These are phyloP conservation scores for Chaetomiaceae sp. DNA, from an alignment of 2,329 filamentous ascomycete genomes.

Conservation along the genomic window DNA sequence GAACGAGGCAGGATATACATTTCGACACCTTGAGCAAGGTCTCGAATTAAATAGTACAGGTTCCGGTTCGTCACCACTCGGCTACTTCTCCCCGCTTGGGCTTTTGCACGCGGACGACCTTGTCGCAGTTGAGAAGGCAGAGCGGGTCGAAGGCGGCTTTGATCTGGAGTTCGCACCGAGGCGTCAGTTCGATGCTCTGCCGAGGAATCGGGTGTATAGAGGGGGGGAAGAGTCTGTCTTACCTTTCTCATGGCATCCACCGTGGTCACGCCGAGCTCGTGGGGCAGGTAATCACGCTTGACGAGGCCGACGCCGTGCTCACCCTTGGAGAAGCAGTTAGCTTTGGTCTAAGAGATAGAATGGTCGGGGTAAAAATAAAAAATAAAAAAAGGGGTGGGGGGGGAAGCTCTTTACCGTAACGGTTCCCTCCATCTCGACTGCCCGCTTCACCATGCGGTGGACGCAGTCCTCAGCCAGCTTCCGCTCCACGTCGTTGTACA, in stretches of 20 bases:
- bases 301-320: slow-evolving; percentile 82
- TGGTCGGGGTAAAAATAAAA: too few species aligned
- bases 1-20: not conserved
- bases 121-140: slow-evolving; percentile 65
- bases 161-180: slow-evolving; percentile 53
- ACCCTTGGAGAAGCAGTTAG: slow-evolving; percentile 43
- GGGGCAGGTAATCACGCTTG: slow-evolving; percentile 76
- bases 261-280: slow-evolving; percentile 69
- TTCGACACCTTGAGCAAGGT: not conserved
- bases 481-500: slow-evolving; percentile 63
- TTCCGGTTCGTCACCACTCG: slow-evolving; percentile 37
- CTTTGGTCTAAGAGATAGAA: too few species aligned
- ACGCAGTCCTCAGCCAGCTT: slow-evolving; percentile 65
- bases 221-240: slow-evolving; percentile 24
- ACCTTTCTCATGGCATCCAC: slow-evolving; percentile 82
- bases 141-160: slow-evolving; percentile 78
- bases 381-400: too few species aligned
- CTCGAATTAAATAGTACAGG: slow-evolving; percentile 8
- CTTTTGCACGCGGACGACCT: slow-evolving; percentile 59
- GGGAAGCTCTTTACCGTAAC: slow-evolving; percentile 63
- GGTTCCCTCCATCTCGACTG: slow-evolving; percentile 79
- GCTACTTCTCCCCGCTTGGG: slow-evolving; percentile 46
- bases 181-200: too few species aligned
- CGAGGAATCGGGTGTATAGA: too few species aligned
- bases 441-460: slow-evolving; percentile 80